Evolutionary conservation across 2,329 filamentous ascomycete genomes (phyloP).

Genomic region (Rhinocladiella similis): DNA sequence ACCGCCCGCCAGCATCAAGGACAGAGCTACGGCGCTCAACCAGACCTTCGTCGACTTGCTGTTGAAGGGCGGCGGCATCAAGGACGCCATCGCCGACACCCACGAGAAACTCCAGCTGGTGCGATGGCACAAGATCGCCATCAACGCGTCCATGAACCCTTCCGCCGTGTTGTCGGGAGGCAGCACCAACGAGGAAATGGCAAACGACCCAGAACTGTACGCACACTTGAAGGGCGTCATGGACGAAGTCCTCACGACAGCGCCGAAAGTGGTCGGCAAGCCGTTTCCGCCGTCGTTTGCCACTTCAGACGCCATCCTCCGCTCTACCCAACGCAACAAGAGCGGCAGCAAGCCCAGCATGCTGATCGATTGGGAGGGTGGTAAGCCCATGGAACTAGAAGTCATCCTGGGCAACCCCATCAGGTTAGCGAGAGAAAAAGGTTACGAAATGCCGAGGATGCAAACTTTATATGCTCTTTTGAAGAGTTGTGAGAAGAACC

Average conservation of each 20-base stretch:
- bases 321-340: slow-evolving; percentile 63
- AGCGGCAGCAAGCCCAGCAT: slow-evolving; percentile 54
- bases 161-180: slow-evolving; percentile 68
- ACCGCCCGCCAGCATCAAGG: slow-evolving; percentile 32
- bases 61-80: slow-evolving; percentile 54
- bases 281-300: slow-evolving; percentile 62
- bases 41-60: slow-evolving; percentile 50
- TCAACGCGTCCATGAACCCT: slow-evolving; percentile 75
- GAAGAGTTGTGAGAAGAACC: slow-evolving; percentile 59
- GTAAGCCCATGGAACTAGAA: slow-evolving; percentile 67
- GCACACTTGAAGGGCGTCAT: slow-evolving; percentile 66
- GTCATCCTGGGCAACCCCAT: slow-evolving; percentile 72
- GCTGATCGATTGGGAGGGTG: slow-evolving; percentile 69
- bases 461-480: slow-evolving; percentile 68
- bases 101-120: slow-evolving; percentile 69
- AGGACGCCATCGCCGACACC: slow-evolving; percentile 64
- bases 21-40: slow-evolving; percentile 34
- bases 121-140: slow-evolving; percentile 75
- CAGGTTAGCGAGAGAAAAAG: slow-evolving; percentile 61
- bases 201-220: slow-evolving; percentile 62
- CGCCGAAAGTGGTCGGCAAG: slow-evolving; percentile 63
- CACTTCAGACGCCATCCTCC: slow-evolving; percentile 61
- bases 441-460: slow-evolving; percentile 65
- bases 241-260: slow-evolving; percentile 67
- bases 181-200: slow-evolving; percentile 66